These are phyloP conservation scores for Prunus armeniaca DNA, from an alignment of 306 rosid genomes.

Conservation along the genomic window DNA sequence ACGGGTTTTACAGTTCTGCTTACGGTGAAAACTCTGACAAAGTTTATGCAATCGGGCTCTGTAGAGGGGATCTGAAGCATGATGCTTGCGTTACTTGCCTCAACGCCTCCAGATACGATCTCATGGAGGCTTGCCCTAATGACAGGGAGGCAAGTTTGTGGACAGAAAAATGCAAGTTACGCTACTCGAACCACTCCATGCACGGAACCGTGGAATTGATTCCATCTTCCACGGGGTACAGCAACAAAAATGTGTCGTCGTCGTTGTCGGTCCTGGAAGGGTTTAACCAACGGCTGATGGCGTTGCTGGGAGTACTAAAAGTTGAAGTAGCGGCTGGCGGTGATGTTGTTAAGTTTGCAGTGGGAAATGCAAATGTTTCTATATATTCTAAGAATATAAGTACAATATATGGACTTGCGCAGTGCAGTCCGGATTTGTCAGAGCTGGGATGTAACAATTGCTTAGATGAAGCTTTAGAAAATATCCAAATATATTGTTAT, in stretches of 20 bases:
- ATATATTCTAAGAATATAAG: background rate
- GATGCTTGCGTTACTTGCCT: background rate
- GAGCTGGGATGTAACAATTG: conserved; percentile 4
- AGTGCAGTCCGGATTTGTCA: conserved; percentile 24
- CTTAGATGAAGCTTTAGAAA: background rate
- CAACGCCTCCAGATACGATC: background rate
- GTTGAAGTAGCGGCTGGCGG: conserved; percentile 1
- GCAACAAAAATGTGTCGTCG: background rate
- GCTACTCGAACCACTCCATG: conserved; percentile 19
- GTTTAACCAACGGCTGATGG: background rate
- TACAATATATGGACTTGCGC: conserved; percentile 1
- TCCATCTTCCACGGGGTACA: background rate
- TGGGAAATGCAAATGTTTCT: background rate
- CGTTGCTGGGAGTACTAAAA: background rate
- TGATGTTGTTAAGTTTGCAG: background rate
- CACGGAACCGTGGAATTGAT: background rate
- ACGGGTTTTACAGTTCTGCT: conserved; percentile 4
- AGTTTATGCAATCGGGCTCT: conserved; percentile 6
- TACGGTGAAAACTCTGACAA: background rate
- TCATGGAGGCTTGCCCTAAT: conserved; percentile 1
- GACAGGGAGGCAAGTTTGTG: conserved; percentile 19
- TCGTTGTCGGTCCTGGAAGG: background rate
- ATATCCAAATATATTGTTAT: background rate
- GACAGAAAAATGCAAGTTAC: conserved; percentile 17
- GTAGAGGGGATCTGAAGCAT: background rate